Base-by-base conservation (phyloP, 2,329 filamentous ascomycete genomes). In the Aspergillus proliferans region DNA sequence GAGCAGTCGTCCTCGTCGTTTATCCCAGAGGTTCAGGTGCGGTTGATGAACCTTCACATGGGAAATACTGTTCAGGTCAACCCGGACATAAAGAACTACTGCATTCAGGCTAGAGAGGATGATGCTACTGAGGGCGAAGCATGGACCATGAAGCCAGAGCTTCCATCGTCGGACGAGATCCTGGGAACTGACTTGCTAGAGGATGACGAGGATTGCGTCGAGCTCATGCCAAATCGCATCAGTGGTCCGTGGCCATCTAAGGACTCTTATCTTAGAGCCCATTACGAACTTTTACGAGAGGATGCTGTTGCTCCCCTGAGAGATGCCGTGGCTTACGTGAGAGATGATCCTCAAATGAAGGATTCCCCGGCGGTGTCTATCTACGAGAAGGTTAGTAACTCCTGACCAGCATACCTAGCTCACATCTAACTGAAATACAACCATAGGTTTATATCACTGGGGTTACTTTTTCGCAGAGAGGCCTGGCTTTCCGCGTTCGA, bases 231-330 rank as follows among this genome's bases (percentile, higher is more conserved):
- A 0, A 88, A 88, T 57, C 71, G 71, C 6, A 71, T 83, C 18
- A 54, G 77, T 1, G 73, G 74, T 0, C 71, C 82, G 0, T 92
- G 84, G 75, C 54, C 68, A 0, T 81, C 75, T 4, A 84, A 80
- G 42, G 75, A 82, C 1, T 73, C 76, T 0, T 95, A 95, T 50
- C 72, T 95, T 0, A 73, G 81, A 28, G 78, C 82, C 0, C 87
- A 94, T 45, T 95, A 93, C 61, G 74, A 82, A 3, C 77, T 95
- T 1, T 75, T 89, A 6, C 79, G 90, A 2, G 86, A 89, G 60
- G 89, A 95, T 61, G 80, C 83, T 0, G 73, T 87, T 3, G 79
- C 85, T 10, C 78, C 84, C 1, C 73, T 95, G 0, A 79, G 89
- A 6, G 77, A 82, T 52, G 83, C 87, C 0, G 77, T 95, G 1